These are phyloP conservation scores for Tetrapisispora phaffii DNA, from an alignment of 805 yeast species.

Conservation along the genomic window DNA sequence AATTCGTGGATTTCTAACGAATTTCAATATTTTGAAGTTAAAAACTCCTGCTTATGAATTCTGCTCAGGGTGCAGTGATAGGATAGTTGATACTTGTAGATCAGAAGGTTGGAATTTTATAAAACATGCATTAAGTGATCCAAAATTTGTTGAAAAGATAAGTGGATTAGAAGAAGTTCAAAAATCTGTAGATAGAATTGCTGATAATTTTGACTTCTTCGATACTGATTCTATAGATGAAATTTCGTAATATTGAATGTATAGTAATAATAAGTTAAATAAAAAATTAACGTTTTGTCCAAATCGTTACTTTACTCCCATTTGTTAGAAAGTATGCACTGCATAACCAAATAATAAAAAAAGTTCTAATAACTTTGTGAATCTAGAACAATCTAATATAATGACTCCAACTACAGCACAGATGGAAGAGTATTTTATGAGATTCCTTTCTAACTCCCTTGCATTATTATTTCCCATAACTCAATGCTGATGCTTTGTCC, in stretches of 20 bases:
- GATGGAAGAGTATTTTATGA: no score
- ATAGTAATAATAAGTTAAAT: no score
- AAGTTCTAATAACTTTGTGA: no score
- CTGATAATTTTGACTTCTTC: slow-evolving; percentile 21
- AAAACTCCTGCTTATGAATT: slow-evolving; percentile 61
- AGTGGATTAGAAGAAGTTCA: slow-evolving; percentile 76
- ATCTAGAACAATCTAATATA: no score
- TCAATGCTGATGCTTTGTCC: no score
- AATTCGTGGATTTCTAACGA: slow-evolving; percentile 72
- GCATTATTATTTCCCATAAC: no score
- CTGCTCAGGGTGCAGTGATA: slow-evolving; percentile 80
- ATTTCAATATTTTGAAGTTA: slow-evolving; percentile 53
- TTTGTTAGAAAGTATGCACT: no score
- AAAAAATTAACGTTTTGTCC: no score
- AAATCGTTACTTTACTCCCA: no score
- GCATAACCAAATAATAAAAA: no score
- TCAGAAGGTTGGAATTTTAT: slow-evolving; percentile 75
- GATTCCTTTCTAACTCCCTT: no score
- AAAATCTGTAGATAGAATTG: slow-evolving; percentile 36
- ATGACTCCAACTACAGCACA: no score
- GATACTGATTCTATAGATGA: slow-evolving; percentile 12
- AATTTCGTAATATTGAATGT: background rate
- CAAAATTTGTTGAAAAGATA: slow-evolving; percentile 58
- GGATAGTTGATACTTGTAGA: slow-evolving; percentile 44
- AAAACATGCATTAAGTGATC: slow-evolving; percentile 52